phyloP scores from a whole-genome alignment of 2,329 filamentous ascomycete species.

The Alternaria viburni region DNA sequence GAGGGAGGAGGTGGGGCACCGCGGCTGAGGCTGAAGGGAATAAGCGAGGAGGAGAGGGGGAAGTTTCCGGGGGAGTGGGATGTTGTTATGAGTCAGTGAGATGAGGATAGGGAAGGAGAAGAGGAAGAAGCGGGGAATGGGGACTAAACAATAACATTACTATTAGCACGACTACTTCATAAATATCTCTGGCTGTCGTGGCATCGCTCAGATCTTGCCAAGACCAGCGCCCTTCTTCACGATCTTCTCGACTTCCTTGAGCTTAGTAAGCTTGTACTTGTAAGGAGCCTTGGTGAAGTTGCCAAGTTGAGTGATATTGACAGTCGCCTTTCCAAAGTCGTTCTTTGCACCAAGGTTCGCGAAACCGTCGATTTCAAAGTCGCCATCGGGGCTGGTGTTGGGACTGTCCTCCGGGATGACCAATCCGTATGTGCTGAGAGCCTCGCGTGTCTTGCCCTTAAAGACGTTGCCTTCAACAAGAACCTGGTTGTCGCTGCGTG shows the following conservation, averaged over 20 bases:
- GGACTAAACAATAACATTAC: not conserved
- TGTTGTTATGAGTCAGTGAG: not conserved
- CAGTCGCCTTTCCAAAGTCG: slow-evolving; percentile 56
- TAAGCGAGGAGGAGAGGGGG: not conserved
- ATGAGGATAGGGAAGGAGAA: not conserved
- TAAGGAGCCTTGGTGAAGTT: slow-evolving; percentile 59
- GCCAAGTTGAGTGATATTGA: slow-evolving; percentile 62
- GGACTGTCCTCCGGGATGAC: slow-evolving; percentile 63
- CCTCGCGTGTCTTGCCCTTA: slow-evolving; percentile 54
- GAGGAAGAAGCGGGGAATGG: not conserved
- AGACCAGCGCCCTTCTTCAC: slow-evolving; percentile 56
- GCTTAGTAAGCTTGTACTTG: slow-evolving; percentile 56
- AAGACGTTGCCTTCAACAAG: slow-evolving; percentile 58
- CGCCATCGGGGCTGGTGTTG: slow-evolving; percentile 61
- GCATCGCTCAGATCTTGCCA: slow-evolving; percentile 46
- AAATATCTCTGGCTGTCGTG: not conserved
- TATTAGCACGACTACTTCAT: not conserved
- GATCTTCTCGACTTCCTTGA: slow-evolving; percentile 51
- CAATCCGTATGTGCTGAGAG: slow-evolving; percentile 61
- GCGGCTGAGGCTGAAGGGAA: not conserved
- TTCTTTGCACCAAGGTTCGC: slow-evolving; percentile 61
- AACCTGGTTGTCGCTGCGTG: slow-evolving; percentile 53
- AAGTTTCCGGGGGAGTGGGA: not conserved
- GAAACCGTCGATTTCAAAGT: slow-evolving; percentile 62
- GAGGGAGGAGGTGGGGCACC: not conserved